Conservation (phyloP, 2,329 filamentous ascomycete species). For the Botrytis sinoallii region DNA sequence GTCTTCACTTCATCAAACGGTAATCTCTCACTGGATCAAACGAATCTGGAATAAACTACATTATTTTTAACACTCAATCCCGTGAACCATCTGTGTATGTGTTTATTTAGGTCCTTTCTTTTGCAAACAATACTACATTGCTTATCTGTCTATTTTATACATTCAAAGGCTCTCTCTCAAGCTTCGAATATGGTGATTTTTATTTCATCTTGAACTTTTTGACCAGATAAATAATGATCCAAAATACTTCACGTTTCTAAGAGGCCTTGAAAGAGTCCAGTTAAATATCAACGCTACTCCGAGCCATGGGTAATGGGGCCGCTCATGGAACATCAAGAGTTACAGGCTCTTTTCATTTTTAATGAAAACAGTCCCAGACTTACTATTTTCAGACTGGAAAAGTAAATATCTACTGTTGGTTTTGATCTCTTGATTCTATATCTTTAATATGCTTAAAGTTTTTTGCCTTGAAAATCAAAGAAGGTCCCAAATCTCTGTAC, state of each 20-base stretch:
- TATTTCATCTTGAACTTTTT: background rate
- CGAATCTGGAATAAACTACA: background rate
- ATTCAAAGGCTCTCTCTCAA: background rate
- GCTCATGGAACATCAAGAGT: background rate
- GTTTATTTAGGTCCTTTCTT: background rate
- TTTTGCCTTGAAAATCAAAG: background rate
- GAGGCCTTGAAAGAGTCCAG: background rate
- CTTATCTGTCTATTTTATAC: background rate
- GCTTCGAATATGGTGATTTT: background rate
- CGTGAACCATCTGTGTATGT: background rate
- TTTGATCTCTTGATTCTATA: background rate
- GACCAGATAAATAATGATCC: background rate
- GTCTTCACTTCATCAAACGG: background rate
- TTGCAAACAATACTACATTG: background rate
- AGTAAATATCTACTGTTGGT: background rate
- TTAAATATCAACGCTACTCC: background rate
- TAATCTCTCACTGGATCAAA: background rate
- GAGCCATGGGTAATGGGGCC: background rate
- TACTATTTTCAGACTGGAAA: no score
- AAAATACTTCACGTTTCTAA: fast-evolving
- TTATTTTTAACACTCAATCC: background rate
- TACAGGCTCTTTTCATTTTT: no score
- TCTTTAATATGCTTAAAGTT: background rate
- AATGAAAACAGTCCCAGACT: no score
- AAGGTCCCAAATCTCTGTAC: background rate